Evolutionary conservation across 2,329 filamentous ascomycete species (phyloP), one percentile per base, ranked within the genome.

Genomic region (Cercospora citrullina): DNA sequence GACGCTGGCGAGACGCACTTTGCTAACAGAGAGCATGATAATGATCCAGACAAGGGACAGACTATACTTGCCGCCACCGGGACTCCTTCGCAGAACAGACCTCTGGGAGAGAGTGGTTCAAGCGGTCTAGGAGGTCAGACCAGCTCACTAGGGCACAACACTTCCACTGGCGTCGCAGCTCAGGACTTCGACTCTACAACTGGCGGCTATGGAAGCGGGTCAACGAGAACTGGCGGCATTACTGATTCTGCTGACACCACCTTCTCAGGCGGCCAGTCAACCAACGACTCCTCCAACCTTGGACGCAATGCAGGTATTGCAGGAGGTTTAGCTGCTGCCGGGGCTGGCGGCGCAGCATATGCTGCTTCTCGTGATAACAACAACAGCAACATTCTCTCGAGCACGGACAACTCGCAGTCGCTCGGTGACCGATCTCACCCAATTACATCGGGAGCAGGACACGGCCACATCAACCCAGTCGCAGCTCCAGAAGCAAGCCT

Each of bases 241-340:
- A 61, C 28, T 26, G 58, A 60, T 18, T 57, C 57, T 62, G 45
- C 64, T 12, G 53, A 42, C 21, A 33, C 55, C 3, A 65, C 36
- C n/a, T 61, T 61, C 59, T 9, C 59, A 7, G 14, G 33, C 16
- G 51, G 48, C 51, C 62, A 64, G 31, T 9, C 39, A 10, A 48
- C 39, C 6, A 64, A 31, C 21, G 48, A 33, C 8, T 48, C 42
- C 9, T 70, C 63, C 31, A 76, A 78, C 59, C 72, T 77, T 31
- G 76, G 75, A 33, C 74, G 77, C n/a, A 74, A 80, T 64, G 75
- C 76, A 8, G 77, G 75, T 14, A 45, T 78, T 5, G 77, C 69
- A 30, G 77, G 73, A 53, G 78, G 76, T 18, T 77, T 75, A 5
- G 73, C 73, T 28, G 72, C 74, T 5, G 73, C 73, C 23, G 62